Evolutionary conservation across 2,329 filamentous ascomycete species (phyloP), one percentile per base, ranked within the genome.

Genomic region (Geosmithia morbida): DNA sequence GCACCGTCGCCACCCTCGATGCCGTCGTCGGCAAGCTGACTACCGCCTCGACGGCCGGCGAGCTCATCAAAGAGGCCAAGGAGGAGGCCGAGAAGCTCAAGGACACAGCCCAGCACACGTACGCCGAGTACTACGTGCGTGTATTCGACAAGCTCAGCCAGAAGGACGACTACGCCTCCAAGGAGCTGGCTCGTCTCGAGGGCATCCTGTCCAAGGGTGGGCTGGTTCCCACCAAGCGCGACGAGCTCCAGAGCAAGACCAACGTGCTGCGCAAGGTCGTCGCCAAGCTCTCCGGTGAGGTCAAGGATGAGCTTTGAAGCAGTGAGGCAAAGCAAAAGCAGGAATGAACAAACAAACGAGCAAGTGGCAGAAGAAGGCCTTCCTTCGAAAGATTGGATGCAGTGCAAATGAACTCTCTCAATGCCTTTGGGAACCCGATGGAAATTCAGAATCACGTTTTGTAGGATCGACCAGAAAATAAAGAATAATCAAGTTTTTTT

Each of bases 81-180:
- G 83, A 83, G 69, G 77, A 79, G 51, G 81, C 81, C 19, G 74
- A 75, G 56, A 70, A 66, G 46, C 63, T 92, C 46, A 77, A 83
- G 67, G 81, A 76, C 47, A 63, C 69, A 51, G 70, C 68, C 13
- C 70, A 79, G 64, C 66, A 83, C 65, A 87, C 86, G 71, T 94
- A 90, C 61, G 87, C 87, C 44, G 77, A 89, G 67, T 98, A 98
- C 77, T 97, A 98, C 66, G 73, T 92, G 63, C 87, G 86, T 63
- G 88, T 94, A 48, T 84, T 92, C 51, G 79, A 86, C 62, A 97
- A 96, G 79, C 70, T 92, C 53, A 74, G 71, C 61, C 73, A 82
- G 64, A 94, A 84, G 68, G 74, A 84, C 51, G 82, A 72, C 46
- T 96, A 87, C 60, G 87, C 81, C 45, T 70, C 78, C 61, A 97